Conservation (phyloP, 2,329 filamentous ascomycete species). For the Gaeumannomyces tritici region DNA sequence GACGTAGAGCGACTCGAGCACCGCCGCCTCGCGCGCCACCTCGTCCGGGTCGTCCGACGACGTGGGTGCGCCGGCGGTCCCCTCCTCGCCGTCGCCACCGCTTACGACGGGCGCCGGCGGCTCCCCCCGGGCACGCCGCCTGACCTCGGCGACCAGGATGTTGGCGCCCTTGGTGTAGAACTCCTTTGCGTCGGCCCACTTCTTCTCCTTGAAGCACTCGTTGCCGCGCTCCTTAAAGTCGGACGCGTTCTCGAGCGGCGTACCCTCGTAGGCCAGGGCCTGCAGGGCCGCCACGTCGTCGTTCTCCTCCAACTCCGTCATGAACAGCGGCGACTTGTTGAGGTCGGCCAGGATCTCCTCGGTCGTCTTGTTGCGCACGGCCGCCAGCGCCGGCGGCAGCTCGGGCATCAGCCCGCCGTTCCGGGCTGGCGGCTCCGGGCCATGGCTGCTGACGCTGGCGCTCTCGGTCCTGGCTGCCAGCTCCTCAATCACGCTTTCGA, state of each 20-base stretch:
- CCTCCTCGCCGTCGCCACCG: slow-evolving; percentile 21
- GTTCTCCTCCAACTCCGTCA: slow-evolving; percentile 88
- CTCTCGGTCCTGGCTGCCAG: slow-evolving; percentile 3
- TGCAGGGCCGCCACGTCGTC: slow-evolving; percentile 76
- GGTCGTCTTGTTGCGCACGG: slow-evolving; percentile 34
- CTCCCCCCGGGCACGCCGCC: slow-evolving; percentile 34
- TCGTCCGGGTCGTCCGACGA: slow-evolving; percentile 49
- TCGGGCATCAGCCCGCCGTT: slow-evolving; percentile 20
- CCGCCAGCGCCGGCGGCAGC: slow-evolving; percentile 34
- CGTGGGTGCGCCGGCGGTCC: slow-evolving; percentile 17
- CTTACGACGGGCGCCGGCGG: slow-evolving; percentile 1
- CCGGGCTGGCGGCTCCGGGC: background rate
- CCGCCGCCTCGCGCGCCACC: slow-evolving; percentile 46
- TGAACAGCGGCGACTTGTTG: slow-evolving; percentile 73
- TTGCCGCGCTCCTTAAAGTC: slow-evolving; percentile 92
- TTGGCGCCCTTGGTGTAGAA: slow-evolving; percentile 84
- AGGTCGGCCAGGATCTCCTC: slow-evolving; percentile 48
- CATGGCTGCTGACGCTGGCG: background rate
- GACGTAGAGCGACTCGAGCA: slow-evolving; percentile 68
- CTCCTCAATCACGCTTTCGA: slow-evolving; percentile 11
- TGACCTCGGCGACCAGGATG: slow-evolving; percentile 57
- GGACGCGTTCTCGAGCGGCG: slow-evolving; percentile 67
- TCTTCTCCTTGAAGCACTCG: slow-evolving; percentile 65
- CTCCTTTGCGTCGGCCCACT: slow-evolving; percentile 76
- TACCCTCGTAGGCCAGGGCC: slow-evolving; percentile 88